Percentiles rank a stretch among this genome's conserved stretches.
Conservation (phyloP, 1,139 yeast species). For the Suhomyces taliae region DNA sequence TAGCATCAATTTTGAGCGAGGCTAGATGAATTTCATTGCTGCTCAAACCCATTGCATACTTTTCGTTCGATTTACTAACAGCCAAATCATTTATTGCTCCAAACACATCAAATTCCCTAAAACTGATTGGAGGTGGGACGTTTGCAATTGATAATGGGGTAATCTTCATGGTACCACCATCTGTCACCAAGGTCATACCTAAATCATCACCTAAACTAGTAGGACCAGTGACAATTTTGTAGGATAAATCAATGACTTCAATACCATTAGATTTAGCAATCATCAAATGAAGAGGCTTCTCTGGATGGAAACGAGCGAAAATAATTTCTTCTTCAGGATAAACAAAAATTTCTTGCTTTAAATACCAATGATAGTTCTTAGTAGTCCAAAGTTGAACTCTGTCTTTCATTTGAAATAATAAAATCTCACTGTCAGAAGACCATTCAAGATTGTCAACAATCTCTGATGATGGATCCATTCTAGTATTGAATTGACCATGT, state of each 20-base stretch:
- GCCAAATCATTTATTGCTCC: conserved; percentile 62
- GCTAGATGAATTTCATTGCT: conserved; percentile 25
- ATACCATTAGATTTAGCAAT: conserved; percentile 54
- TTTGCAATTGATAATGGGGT: conserved; percentile 86
- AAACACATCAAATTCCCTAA: conserved; percentile 57
- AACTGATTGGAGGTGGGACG: conserved; percentile 93
- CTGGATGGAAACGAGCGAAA: conserved; percentile 83
- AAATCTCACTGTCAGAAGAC: conserved; percentile 80
- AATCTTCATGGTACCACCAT: conserved; percentile 69
- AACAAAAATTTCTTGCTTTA: conserved; percentile 72
- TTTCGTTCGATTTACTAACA: conserved; percentile 58
- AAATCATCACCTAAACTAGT: conserved; percentile 63
- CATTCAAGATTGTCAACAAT: conserved; percentile 60
- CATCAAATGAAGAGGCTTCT: conserved; percentile 75
- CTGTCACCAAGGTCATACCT: conserved; percentile 80
- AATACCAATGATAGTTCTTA: conserved; percentile 93
- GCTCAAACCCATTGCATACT: conserved; percentile 58
- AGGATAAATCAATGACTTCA: conserved; percentile 69
- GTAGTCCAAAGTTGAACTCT: conserved; percentile 84
- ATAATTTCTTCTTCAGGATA: conserved; percentile 31
- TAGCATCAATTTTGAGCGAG: conserved; percentile 25
- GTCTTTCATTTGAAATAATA: conserved; percentile 64
- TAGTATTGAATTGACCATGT: conserved; percentile 79
- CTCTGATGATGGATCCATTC: conserved; percentile 52
- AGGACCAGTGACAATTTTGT: conserved; percentile 68